Evolutionary conservation across 2,329 filamentous ascomycete species (phyloP).

Genomic region (Graphilbum sp.): DNA sequence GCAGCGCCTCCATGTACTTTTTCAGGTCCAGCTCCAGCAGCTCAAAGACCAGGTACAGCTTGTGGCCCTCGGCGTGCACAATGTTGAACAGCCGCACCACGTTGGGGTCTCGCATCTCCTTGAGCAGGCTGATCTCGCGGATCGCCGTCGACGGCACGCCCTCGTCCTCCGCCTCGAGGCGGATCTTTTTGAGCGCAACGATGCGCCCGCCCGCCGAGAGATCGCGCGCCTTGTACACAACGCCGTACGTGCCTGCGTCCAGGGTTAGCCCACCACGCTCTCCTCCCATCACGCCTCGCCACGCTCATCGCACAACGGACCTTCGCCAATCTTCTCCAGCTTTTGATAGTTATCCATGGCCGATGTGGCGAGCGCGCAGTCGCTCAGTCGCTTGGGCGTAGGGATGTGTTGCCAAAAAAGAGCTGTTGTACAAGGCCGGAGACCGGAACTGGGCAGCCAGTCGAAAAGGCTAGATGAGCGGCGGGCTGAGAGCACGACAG

Average conservation of each 20-base stretch:
- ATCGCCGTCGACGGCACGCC: constrained; percentile 81
- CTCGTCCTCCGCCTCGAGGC: constrained; percentile 81
- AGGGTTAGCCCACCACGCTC: no score
- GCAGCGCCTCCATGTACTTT: constrained; percentile 85
- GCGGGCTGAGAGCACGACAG: no score
- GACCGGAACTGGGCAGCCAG: no score
- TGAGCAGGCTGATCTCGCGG: constrained; percentile 77
- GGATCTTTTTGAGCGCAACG: constrained; percentile 83
- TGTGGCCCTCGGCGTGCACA: constrained; percentile 80
- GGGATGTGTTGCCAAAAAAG: no score
- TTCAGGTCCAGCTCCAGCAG: constrained; percentile 80
- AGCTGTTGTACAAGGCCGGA: no score
- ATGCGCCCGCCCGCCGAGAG: constrained; percentile 63
- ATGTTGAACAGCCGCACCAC: constrained; percentile 78
- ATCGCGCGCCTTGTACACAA: constrained; percentile 82
- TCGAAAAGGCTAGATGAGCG: no score
- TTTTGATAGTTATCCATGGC: constrained; percentile 84
- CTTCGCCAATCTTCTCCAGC: constrained; percentile 84
- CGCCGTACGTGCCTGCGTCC: constrained; percentile 81
- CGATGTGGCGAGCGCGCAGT: neutral
- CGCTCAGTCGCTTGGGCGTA: no score
- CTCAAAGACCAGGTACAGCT: constrained; percentile 80
- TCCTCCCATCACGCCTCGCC: no score
- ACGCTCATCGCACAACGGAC: constrained; percentile 26
- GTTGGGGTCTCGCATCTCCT: constrained; percentile 82